Conservation (phyloP, 805 yeast genomes). For the Dipodascopsis uninucleata region DNA sequence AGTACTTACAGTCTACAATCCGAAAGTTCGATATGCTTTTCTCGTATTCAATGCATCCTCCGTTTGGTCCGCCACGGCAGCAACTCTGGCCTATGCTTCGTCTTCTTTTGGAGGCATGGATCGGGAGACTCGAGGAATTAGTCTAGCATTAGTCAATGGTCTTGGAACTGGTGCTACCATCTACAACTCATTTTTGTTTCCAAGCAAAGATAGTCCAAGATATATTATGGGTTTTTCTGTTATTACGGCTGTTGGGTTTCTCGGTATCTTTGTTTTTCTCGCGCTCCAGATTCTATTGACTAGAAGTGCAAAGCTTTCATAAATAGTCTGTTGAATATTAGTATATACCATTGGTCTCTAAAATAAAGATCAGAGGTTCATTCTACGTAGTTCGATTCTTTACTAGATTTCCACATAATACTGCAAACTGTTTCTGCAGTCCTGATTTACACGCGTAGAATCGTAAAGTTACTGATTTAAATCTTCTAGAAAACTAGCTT, state of each 20-base stretch:
- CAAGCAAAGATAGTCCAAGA: slow-evolving; percentile 13
- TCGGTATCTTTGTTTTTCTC: slow-evolving; percentile 14
- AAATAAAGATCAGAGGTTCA: too few species aligned
- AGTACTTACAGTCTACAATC: slow-evolving; percentile 5
- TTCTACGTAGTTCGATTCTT: too few species aligned
- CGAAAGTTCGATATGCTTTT: slow-evolving; percentile 11
- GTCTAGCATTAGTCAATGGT: slow-evolving; percentile 17
- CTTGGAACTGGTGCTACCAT: slow-evolving; percentile 19
- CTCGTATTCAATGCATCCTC: slow-evolving; percentile 14
- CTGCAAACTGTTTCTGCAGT: too few species aligned
- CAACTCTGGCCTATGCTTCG: slow-evolving; percentile 15
- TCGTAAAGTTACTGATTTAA: too few species aligned
- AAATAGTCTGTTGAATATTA: too few species aligned
- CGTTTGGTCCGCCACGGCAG: slow-evolving; percentile 18
- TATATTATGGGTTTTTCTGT: slow-evolving; percentile 19
- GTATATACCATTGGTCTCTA: too few species aligned
- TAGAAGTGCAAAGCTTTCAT: too few species aligned
- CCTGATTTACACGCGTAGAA: too few species aligned
- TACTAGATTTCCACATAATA: too few species aligned
- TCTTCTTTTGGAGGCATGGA: slow-evolving; percentile 15
- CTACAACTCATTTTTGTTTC: slow-evolving; percentile 14
- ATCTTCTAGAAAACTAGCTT: too few species aligned
- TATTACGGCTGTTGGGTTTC: slow-evolving; percentile 12
- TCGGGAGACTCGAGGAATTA: slow-evolving; percentile 22
- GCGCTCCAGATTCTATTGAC: slow-evolving; percentile 12